Conservation (phyloP, 441 rosid genomes). For the Capsella rubella region DNA sequence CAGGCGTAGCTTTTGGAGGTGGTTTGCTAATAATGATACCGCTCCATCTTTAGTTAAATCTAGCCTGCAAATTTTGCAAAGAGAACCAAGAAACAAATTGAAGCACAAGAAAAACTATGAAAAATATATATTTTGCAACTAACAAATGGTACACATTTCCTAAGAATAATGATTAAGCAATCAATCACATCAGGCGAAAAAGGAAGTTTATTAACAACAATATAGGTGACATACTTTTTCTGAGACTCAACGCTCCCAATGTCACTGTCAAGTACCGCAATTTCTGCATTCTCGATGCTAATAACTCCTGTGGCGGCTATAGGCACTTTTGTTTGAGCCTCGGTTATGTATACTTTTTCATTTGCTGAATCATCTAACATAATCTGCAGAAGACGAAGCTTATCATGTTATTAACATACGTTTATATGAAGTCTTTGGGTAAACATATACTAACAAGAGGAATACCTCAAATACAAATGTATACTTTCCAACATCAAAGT, state of each 20-base stretch:
- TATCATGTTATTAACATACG: constrained; percentile 27
- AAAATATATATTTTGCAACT: background rate
- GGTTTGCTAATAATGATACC: constrained; percentile 85
- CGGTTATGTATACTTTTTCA: constrained; percentile 62
- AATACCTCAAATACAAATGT: constrained; percentile 85
- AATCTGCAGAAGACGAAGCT: constrained; percentile 49
- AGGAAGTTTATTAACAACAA: background rate
- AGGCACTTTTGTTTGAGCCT: constrained; percentile 65
- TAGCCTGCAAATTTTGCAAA: constrained; percentile 54
- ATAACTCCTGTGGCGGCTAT: constrained; percentile 68
- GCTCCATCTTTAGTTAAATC: constrained; percentile 68
- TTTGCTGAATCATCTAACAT: constrained; percentile 68
- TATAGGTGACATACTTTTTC: constrained; percentile 58
- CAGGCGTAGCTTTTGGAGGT: constrained; percentile 88
- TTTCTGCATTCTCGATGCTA: constrained; percentile 70
- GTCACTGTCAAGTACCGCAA: constrained; percentile 86
- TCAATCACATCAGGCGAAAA: constrained; percentile 13
- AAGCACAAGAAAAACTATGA: constrained; percentile 19
- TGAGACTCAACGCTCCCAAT: constrained; percentile 76
- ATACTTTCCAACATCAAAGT: constrained; percentile 82
- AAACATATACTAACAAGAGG: constrained; percentile 24
- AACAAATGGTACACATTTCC: constrained; percentile 8
- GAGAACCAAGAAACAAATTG: constrained; percentile 23
- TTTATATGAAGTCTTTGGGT: constrained; percentile 17
- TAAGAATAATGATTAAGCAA: constrained; percentile 14